Conservation (phyloP, 2,329 filamentous ascomycete species). For the Thelonectria olida region DNA sequence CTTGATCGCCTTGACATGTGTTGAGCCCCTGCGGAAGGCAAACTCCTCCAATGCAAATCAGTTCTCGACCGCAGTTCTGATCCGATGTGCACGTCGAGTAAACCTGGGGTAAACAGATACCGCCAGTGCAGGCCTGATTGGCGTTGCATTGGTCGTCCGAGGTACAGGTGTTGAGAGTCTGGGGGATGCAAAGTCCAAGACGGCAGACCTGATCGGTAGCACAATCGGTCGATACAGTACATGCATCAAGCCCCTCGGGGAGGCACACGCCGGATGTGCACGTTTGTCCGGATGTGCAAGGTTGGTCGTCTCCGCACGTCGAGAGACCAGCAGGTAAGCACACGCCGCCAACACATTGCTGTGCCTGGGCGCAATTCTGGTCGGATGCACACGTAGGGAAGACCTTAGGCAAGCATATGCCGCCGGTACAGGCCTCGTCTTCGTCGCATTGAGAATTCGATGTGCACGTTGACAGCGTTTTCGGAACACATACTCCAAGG, state of each 20-base stretch:
- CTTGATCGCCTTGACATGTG: neutral
- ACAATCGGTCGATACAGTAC: conserved; percentile 5
- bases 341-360: neutral
- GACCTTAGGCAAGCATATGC: conserved; percentile 2
- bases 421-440: conserved; percentile 7
- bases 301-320: neutral
- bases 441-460: neutral
- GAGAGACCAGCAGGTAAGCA: conserved; percentile 5
- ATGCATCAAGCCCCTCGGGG: neutral
- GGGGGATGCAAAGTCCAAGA: conserved; percentile 13
- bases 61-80: neutral
- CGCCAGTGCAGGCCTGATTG: neutral
- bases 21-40: conserved; percentile 1
- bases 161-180: neutral
- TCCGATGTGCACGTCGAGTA: conserved; percentile 4
- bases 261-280: conserved; percentile 10
- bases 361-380: neutral
- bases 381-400: neutral
- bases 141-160: neutral
- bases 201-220: conserved; percentile 2
- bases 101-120: conserved; percentile 13
- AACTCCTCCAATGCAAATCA: conserved; percentile 3
- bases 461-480: neutral
- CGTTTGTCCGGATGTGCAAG: neutral
- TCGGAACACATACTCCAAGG: conserved; percentile 10